Base-by-base conservation (phyloP, 306 rosid genomes). In the Cicer arietinum region DNA sequence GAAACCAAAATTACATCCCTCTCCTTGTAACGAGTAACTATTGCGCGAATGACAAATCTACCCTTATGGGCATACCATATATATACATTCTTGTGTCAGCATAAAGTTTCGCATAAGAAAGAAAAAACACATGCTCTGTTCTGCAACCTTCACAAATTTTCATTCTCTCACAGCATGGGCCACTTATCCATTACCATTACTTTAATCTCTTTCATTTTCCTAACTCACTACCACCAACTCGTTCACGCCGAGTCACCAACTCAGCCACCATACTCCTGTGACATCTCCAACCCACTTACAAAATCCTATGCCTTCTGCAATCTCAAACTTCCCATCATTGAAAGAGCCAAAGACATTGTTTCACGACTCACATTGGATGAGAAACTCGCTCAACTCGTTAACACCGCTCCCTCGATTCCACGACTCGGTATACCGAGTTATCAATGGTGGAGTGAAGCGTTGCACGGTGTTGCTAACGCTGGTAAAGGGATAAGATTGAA, bases 361-460 rank as follows among this genome's bases (percentile, higher is more conserved):
- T 91, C 96, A 3, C 82, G 90, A 14, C 94, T 94, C 84, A 91
- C 98, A 47, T 82, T 94, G 71, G 96, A 94, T 48, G 98, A 94
- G 86, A 94, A 94, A 64, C 75, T 94, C 71, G 65, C 89, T 58
- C 98, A 94, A 81, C 97, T 94, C 73, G 93, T 94, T 1, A 86
- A 89, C 97, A 2, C 91, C 0, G 96, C 90, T 5, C 89, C 97
- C 6, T 8, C 95, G 5, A 94, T 94, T 74, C 89, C 97, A 12
- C 88, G 95, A 3, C 97, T 94, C 71, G 95, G 97, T 0, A 86
- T 94, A 74, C 97, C 97, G 1, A 79, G 81, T 4, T 94, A 87
- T 81, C 76, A 91, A 75, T 94, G 98, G 98, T 94, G 98, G 97
- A 86, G 79, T 8, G 98, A 94, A 64, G 97, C 98, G 0, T 75